Percentiles rank a stretch among this genome's conserved stretches.
phyloP scores from a whole-genome alignment of 2,329 filamentous ascomycete genomes.

The Neocatenulostroma microsporum region DNA sequence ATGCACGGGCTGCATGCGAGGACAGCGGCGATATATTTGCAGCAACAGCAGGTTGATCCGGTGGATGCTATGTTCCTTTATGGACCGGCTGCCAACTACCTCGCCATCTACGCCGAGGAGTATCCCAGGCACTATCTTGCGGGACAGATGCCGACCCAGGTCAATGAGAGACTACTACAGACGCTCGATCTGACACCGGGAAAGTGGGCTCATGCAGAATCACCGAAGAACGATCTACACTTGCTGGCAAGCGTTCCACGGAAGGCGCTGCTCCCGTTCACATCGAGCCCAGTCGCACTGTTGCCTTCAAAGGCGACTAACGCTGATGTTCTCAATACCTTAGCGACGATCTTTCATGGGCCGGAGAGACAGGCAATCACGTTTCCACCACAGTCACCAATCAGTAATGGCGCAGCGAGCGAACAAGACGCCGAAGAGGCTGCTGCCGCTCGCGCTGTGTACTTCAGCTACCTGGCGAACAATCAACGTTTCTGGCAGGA shows the following conservation, averaged over 20 bases:
- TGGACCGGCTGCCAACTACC: conserved; percentile 49
- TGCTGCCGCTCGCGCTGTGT: conserved; percentile 47
- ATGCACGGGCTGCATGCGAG: conserved; percentile 43
- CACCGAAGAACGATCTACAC: conserved; percentile 49
- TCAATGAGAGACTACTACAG: conserved; percentile 41
- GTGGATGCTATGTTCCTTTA: conserved; percentile 48
- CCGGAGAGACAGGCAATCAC: conserved; percentile 35
- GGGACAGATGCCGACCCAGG: conserved; percentile 36
- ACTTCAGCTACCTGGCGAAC: conserved; percentile 46
- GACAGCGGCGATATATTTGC: conserved; percentile 45
- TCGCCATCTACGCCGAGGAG: conserved; percentile 47
- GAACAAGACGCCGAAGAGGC: conserved; percentile 38
- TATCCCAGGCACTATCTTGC: conserved; percentile 51
- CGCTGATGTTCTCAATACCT: conserved; percentile 46
- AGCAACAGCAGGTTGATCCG: conserved; percentile 47
- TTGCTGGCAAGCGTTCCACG: conserved; percentile 53
- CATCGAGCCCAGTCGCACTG: conserved; percentile 39
- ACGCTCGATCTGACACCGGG: conserved; percentile 39
- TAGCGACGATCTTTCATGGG: conserved; percentile 51
- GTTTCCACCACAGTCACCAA: conserved; percentile 24
- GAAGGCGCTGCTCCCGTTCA: conserved; percentile 41
- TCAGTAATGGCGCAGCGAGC: conserved; percentile 21
- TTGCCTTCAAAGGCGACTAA: conserved; percentile 48
- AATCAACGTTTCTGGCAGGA: conserved; percentile 47
- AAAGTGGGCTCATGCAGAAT: conserved; percentile 47